phyloP scores from a whole-genome alignment of 371 early-diverging fungal species.

The Mucor indicus region DNA sequence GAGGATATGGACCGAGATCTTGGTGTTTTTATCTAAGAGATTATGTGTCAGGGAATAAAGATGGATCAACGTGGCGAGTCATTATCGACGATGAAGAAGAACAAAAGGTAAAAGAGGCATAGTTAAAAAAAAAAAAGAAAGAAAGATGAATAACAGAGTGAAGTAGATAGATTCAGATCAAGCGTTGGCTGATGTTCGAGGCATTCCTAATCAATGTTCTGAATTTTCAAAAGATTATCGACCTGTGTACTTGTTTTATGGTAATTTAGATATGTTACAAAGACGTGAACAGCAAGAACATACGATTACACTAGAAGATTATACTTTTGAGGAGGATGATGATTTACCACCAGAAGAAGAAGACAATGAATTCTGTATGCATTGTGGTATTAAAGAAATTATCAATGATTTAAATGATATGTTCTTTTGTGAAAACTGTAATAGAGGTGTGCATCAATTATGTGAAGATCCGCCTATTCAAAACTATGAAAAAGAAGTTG shows the following conservation, averaged over 20 bases:
- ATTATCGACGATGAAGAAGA: constrained; percentile 13
- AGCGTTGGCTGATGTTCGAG: constrained; percentile 23
- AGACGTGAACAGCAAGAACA: neutral
- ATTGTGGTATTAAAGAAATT: constrained; percentile 36
- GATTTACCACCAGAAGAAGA: constrained; percentile 7
- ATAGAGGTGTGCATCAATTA: constrained; percentile 41
- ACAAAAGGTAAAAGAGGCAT: neutral
- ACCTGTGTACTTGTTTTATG: constrained; percentile 43
- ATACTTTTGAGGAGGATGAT: constrained; percentile 37
- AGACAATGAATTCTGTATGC: constrained; percentile 28
- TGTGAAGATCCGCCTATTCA: constrained; percentile 42
- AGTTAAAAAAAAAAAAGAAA: neutral
- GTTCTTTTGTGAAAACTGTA: constrained; percentile 44
- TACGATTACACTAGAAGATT: constrained; percentile 35
- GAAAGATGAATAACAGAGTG: neutral
- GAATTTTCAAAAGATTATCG: constrained; percentile 25
- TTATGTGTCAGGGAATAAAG: constrained; percentile 17
- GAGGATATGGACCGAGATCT: constrained; percentile 4
- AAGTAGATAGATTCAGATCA: constrained; percentile 20
- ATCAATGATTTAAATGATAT: constrained; percentile 37
- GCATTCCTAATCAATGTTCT: constrained; percentile 3
- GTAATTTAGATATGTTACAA: constrained; percentile 18
- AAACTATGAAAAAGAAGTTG: constrained; percentile 31
- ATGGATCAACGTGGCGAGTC: constrained; percentile 37
- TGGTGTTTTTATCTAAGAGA: constrained; percentile 45